Evolutionary conservation across 306 rosid species (phyloP).

Genomic region (Vigna hirtella): DNA sequence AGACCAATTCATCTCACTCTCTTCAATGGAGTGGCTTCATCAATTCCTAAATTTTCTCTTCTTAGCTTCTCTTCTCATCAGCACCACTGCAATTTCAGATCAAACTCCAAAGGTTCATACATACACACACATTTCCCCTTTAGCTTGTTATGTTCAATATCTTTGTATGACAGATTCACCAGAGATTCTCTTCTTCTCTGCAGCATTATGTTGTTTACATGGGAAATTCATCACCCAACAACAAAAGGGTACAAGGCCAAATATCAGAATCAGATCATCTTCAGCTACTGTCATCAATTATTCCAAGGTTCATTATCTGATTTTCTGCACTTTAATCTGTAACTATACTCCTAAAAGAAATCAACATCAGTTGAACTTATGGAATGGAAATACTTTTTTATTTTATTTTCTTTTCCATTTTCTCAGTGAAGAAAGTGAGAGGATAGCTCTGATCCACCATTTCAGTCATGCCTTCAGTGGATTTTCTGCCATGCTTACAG

Average conservation of each 20-base stretch:
- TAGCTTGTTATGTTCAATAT: not conserved
- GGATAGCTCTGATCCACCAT: conserved; percentile 64
- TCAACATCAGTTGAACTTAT: conserved; percentile 15
- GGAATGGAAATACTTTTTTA: not conserved
- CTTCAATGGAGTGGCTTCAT: conserved; percentile 64
- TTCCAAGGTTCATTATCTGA: conserved; percentile 51
- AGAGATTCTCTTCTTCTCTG: conserved; percentile 24
- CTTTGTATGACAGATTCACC: not conserved
- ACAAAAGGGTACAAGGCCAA: conserved; percentile 46
- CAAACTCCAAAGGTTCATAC: conserved; percentile 69
- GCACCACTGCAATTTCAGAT: conserved; percentile 48
- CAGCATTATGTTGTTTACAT: conserved; percentile 89
- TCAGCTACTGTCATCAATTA: conserved; percentile 68
- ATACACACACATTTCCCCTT: not conserved
- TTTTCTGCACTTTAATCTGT: conserved; percentile 10
- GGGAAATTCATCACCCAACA: conserved; percentile 74
- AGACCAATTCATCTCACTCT: conserved; percentile 8
- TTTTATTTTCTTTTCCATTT: conserved; percentile 12
- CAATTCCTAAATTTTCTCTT: conserved; percentile 50
- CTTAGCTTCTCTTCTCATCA: conserved; percentile 46
- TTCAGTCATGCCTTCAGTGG: conserved; percentile 85
- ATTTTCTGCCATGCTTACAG: conserved; percentile 91
- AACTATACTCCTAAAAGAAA: not conserved
- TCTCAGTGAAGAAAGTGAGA: conserved; percentile 68
- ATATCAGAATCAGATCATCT: conserved; percentile 58